Evolutionary conservation across 306 rosid species (phyloP).

Genomic region (Fragaria nilgerrensis): DNA sequence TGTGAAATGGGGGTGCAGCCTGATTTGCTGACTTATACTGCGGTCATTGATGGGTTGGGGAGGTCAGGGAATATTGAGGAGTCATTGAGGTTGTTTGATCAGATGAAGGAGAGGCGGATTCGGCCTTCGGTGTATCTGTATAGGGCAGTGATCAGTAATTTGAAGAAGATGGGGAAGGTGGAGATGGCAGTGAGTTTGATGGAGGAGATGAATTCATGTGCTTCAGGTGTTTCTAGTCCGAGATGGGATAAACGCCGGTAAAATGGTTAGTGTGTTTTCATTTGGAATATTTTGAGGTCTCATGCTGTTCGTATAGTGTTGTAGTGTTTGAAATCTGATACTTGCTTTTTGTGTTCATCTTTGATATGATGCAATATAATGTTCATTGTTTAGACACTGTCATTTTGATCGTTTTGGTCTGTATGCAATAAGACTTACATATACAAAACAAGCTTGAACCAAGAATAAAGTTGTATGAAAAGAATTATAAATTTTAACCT

Average conservation of each 20-base stretch:
- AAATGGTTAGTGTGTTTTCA: not conserved
- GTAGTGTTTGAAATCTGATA: not conserved
- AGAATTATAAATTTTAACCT: not conserved
- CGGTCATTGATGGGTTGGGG: conserved; percentile 61
- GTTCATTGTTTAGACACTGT: not conserved
- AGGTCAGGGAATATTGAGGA: conserved; percentile 67
- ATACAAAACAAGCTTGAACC: not conserved
- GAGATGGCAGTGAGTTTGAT: conserved; percentile 50
- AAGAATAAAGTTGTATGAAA: not conserved
- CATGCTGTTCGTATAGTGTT: not conserved
- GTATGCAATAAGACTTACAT: not conserved
- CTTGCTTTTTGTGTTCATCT: not conserved
- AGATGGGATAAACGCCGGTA: not conserved
- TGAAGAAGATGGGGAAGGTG: conserved; percentile 59
- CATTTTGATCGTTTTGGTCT: not conserved
- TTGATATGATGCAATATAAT: not conserved
- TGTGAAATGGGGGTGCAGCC: conserved; percentile 49
- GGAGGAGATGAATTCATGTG: conserved; percentile 62
- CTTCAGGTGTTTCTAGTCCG: not conserved
- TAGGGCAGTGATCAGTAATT: conserved; percentile 46
- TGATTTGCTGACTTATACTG: conserved; percentile 74
- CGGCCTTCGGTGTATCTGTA: conserved; percentile 58
- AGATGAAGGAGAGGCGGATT: conserved; percentile 63
- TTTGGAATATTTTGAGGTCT: not conserved
- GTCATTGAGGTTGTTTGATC: conserved; percentile 50